Conservation (phyloP, 441 rosid species). For the Populus trichocarpa region DNA sequence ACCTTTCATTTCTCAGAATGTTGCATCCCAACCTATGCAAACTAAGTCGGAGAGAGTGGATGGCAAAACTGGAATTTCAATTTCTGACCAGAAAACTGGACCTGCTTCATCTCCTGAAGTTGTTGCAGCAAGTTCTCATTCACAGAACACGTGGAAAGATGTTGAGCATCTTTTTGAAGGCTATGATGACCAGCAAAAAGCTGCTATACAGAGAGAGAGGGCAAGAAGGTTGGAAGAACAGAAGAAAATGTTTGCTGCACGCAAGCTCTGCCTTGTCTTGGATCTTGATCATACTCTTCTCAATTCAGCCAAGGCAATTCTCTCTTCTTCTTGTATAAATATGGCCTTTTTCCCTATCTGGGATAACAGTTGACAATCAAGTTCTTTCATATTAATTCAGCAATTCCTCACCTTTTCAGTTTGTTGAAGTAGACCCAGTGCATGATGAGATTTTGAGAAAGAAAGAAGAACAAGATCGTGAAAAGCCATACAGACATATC, state of each 20-base stretch:
- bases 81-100: slow-evolving; percentile 34
- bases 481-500: slow-evolving; percentile 78
- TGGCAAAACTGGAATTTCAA: slow-evolving; percentile 30
- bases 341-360: not conserved
- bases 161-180: slow-evolving; percentile 91
- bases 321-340: not conserved
- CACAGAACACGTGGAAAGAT: slow-evolving; percentile 77
- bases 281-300: slow-evolving; percentile 99
- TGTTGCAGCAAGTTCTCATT: slow-evolving; percentile 38
- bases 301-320: slow-evolving; percentile 89
- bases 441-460: slow-evolving; percentile 87
- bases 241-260: slow-evolving; percentile 85
- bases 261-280: slow-evolving; percentile 92
- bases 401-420: slow-evolving; percentile 41
- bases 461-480: slow-evolving; percentile 98
- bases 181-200: slow-evolving; percentile 84
- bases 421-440: slow-evolving; percentile 76
- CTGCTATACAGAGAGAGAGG: slow-evolving; percentile 94
- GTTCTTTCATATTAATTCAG: slow-evolving; percentile 7
- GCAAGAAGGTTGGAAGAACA: slow-evolving; percentile 92
- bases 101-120: slow-evolving; percentile 35
- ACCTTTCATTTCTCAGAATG: slow-evolving; percentile 36
- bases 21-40: slow-evolving; percentile 39
- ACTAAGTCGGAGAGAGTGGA: slow-evolving; percentile 33
- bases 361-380: not conserved